Conservation (phyloP, 805 yeast genomes). For the Phaffomyces antillensis region DNA sequence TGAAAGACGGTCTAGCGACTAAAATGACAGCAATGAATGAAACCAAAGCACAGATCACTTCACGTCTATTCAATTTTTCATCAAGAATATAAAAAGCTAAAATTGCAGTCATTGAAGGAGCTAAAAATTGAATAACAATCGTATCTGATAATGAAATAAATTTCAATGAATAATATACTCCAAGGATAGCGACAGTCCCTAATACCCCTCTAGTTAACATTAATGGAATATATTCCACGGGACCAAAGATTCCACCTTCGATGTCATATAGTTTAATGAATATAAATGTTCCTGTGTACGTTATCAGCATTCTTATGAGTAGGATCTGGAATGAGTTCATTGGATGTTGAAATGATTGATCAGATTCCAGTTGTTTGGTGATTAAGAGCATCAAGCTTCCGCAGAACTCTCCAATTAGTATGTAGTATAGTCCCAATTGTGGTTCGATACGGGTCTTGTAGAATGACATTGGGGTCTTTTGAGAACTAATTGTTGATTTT, state of each 20-base stretch:
- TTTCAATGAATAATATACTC: constrained; percentile 61
- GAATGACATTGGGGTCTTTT: too few species aligned
- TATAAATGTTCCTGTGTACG: constrained; percentile 46
- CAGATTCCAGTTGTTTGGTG: constrained; percentile 62
- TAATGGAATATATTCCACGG: constrained; percentile 41
- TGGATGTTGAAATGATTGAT: constrained; percentile 42
- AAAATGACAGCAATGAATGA: constrained; percentile 68
- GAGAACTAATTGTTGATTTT: too few species aligned
- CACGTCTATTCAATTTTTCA: constrained; percentile 54
- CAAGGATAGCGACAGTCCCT: constrained; percentile 75
- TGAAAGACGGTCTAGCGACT: constrained; percentile 68
- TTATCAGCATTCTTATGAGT: constrained; percentile 63
- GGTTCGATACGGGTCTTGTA: too few species aligned
- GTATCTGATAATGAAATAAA: constrained; percentile 71
- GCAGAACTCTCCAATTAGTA: constrained; percentile 54
- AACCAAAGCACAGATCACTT: constrained; percentile 53
- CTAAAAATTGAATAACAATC: constrained; percentile 61
- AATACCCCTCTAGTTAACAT: constrained; percentile 52
- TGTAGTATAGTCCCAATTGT: constrained; percentile 1
- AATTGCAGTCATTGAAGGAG: constrained; percentile 65
- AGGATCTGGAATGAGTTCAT: constrained; percentile 70
- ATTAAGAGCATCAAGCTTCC: constrained; percentile 66
- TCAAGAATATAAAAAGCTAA: constrained; percentile 56
- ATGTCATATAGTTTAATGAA: constrained; percentile 48
- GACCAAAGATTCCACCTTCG: constrained; percentile 62